phyloP scores from a whole-genome alignment of 2,329 filamentous ascomycete genomes.

The Penicillium hesseltinei region DNA sequence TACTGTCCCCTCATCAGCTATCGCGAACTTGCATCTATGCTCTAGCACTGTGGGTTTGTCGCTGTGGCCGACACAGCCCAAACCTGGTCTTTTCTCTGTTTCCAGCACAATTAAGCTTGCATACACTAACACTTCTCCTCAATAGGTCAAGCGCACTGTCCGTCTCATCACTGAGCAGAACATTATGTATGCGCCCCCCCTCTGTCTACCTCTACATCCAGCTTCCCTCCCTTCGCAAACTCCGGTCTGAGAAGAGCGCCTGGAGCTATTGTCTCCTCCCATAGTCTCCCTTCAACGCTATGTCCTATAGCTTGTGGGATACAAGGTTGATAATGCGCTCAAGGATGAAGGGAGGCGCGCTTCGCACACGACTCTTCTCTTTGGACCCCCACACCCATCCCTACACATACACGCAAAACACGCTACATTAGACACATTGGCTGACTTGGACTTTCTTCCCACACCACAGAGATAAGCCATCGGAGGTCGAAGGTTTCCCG shows the following conservation, averaged over 20 bases:
- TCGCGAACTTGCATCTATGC: neutral
- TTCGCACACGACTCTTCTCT: neutral
- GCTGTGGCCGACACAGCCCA: neutral
- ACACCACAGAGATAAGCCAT: conserved; percentile 68
- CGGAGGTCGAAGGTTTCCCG: conserved; percentile 81
- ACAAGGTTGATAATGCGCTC: neutral
- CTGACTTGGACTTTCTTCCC: conserved; percentile 7
- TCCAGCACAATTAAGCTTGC: neutral
- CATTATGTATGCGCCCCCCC: conserved; percentile 66
- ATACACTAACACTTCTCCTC: conserved; percentile 18
- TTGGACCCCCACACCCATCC: neutral
- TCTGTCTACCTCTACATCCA: neutral
- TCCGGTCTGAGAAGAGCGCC: neutral
- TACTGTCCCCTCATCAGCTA: neutral
- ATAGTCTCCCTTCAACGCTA: neutral
- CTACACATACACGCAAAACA: neutral
- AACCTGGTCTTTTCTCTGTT: neutral
- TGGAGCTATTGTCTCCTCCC: neutral
- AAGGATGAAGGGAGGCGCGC: neutral
- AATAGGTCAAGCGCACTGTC: conserved; percentile 75
- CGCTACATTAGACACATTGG: neutral
- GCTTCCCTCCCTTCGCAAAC: neutral
- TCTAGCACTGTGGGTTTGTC: neutral
- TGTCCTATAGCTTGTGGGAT: neutral
- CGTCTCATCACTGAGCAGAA: conserved; percentile 92